A percentile compares a stretch with the other conserved stretches of the same genome.
phyloP scores from a whole-genome alignment of 495 filamentous ascomycete species.

The Pseudoneurospora amorphoporcata region DNA sequence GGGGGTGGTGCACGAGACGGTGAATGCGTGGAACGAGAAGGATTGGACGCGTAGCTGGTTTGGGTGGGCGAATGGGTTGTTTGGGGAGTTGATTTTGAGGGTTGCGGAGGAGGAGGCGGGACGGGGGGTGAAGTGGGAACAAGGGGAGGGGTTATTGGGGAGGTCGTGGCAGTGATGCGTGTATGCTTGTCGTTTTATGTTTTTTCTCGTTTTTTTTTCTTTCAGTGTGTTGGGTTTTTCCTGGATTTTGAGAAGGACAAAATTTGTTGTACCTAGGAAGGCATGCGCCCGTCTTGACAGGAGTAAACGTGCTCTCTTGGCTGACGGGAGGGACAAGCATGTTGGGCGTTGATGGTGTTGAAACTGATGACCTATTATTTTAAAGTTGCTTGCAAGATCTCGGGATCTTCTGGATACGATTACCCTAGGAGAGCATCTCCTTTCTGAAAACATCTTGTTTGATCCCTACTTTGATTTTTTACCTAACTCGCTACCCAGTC shows the following conservation, averaged over 20 bases:
- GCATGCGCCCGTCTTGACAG: neutral
- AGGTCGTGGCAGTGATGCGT: constrained; percentile 18
- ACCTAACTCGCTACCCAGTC: neutral
- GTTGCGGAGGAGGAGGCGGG: constrained; percentile 21
- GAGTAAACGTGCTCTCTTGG: neutral
- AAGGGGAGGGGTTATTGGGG: constrained; percentile 16
- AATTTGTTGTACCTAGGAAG: neutral
- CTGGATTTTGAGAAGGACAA: neutral
- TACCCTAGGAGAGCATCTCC: neutral
- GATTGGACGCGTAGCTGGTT: constrained; percentile 57
- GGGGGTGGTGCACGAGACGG: constrained; percentile 52
- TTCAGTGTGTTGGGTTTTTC: neutral
- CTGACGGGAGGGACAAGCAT: neutral
- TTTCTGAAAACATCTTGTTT: neutral
- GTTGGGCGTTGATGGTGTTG: neutral
- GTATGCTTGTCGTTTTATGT: neutral
- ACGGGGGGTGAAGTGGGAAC: constrained; percentile 7
- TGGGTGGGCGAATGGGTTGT: constrained; percentile 60
- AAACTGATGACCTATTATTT: neutral
- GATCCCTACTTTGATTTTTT: neutral
- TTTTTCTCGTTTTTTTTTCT: neutral
- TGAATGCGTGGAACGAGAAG: constrained; percentile 40
- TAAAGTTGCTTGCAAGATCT: neutral
- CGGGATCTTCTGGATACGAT: neutral
- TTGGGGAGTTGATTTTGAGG: constrained; percentile 51